phyloP scores from a whole-genome alignment of 2,329 filamentous ascomycete genomes.

The Laburnicola sp. region DNA sequence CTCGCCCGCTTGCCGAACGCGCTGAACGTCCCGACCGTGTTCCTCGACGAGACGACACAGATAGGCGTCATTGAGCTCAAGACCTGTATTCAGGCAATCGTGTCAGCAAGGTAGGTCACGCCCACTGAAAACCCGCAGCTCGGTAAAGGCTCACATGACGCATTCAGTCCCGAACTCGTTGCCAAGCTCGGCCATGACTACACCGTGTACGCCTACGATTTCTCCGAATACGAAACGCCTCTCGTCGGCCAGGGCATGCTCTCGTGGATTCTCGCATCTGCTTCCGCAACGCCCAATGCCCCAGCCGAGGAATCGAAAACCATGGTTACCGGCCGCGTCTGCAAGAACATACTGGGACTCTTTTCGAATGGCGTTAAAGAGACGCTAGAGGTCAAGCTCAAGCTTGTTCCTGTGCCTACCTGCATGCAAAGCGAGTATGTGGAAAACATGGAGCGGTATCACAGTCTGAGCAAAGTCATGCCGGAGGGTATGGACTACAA shows the following conservation, averaged over 20 bases:
- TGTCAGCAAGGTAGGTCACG: constrained; percentile 58
- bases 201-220: constrained; percentile 96
- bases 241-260: constrained; percentile 95
- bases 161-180: constrained; percentile 81
- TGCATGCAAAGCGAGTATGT: constrained; percentile 63
- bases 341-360: constrained; percentile 79
- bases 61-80: constrained; percentile 88
- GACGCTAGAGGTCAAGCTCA: constrained; percentile 90
- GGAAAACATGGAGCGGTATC: constrained; percentile 63
- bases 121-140: constrained; percentile 8
- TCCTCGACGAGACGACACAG: constrained; percentile 74
- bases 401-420: constrained; percentile 75
- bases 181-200: constrained; percentile 77
- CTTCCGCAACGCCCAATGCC: constrained; percentile 59
- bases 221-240: constrained; percentile 90
- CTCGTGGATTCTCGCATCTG: constrained; percentile 74
- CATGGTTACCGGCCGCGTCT: constrained; percentile 86
- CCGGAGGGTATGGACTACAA: constrained; percentile 67
- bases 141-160: constrained; percentile 23
- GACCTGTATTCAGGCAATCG: constrained; percentile 82
- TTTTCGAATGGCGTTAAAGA: constrained; percentile 83
- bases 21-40: constrained; percentile 77
- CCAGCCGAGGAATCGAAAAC: constrained; percentile 65
- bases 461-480: constrained; percentile 60
- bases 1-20: constrained; percentile 82